Conservation (phyloP, 2,329 filamentous ascomycete species). For the Fusarium cyanostomum region DNA sequence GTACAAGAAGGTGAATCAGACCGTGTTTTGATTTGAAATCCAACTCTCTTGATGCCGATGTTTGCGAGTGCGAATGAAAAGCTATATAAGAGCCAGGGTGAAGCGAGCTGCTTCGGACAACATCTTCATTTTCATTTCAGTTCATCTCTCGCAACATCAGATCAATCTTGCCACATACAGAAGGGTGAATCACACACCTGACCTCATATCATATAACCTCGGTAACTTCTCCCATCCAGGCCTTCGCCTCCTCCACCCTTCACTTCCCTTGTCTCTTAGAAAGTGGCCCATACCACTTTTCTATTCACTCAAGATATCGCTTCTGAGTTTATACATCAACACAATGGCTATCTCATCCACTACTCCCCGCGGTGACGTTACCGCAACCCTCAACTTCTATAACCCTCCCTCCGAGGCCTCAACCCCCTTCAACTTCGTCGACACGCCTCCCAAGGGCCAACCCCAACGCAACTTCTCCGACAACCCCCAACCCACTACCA, state of each 20-base stretch:
- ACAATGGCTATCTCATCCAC: conserved; percentile 53
- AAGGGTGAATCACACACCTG: too few relatives aligned
- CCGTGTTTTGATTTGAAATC: conserved; percentile 44
- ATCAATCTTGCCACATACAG: not conserved
- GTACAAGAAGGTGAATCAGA: conserved; percentile 23
- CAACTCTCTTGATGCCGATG: conserved; percentile 8
- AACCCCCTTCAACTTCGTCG: conserved; percentile 73
- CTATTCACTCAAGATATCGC: not conserved
- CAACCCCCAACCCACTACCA: conserved; percentile 59
- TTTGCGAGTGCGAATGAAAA: conserved; percentile 4
- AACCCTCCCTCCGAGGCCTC: conserved; percentile 66
- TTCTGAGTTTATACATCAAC: conserved; percentile 6
- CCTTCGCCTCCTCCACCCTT: not conserved
- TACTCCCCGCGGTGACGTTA: conserved; percentile 68
- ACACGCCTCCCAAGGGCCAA: conserved; percentile 66
- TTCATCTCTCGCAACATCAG: not conserved
- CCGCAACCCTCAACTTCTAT: conserved; percentile 73
- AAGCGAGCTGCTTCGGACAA: conserved; percentile 5
- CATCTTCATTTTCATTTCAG: conserved; percentile 3
- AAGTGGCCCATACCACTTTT: not conserved
- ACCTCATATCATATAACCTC: conserved; percentile 4
- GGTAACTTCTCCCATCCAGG: not conserved
- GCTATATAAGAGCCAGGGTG: conserved; percentile 31
- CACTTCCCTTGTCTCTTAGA: not conserved
- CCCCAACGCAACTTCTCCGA: conserved; percentile 73